Evolutionary conservation across 1,284 basidiomycete genomes (phyloP).

Genomic region (Boletus sp.): DNA sequence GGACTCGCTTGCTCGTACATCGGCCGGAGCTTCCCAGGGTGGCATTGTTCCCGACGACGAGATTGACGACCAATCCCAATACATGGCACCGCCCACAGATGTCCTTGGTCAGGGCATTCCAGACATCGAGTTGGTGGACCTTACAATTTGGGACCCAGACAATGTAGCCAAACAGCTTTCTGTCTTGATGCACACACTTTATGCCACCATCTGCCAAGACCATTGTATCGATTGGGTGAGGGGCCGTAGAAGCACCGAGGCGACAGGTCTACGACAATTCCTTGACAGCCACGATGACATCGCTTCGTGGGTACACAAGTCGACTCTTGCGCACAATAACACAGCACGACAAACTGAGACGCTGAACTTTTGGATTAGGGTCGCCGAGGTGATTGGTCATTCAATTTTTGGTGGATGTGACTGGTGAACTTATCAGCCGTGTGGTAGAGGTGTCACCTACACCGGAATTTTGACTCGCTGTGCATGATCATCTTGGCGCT

Average conservation of each 20-base stretch:
- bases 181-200: slow-evolving; percentile 59
- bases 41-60: not conserved
- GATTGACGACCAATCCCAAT: slow-evolving; percentile 23
- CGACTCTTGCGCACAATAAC: slow-evolving; percentile 55
- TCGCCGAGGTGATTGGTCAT: slow-evolving; percentile 60
- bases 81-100: slow-evolving; percentile 15
- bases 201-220: slow-evolving; percentile 58
- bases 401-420: slow-evolving; percentile 26
- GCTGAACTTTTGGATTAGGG: slow-evolving; percentile 76
- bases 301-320: slow-evolving; percentile 65
- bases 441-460: slow-evolving; percentile 61
- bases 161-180: slow-evolving; percentile 68
- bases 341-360: slow-evolving; percentile 58
- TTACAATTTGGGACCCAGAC: slow-evolving; percentile 55
- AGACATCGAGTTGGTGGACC: slow-evolving; percentile 40
- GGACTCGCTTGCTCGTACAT: slow-evolving; percentile 28
- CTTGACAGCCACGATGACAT: slow-evolving; percentile 64
- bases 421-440: not conserved
- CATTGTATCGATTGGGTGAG: slow-evolving; percentile 64
- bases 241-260: slow-evolving; percentile 42
- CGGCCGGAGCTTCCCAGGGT: slow-evolving; percentile 7
- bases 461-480: slow-evolving; percentile 72
- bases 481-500: slow-evolving; percentile 67
- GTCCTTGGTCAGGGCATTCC: slow-evolving; percentile 5
- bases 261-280: slow-evolving; percentile 56